phyloP scores from a whole-genome alignment of 2,329 filamentous ascomycete species.

The Pleurostoma richardsiae region DNA sequence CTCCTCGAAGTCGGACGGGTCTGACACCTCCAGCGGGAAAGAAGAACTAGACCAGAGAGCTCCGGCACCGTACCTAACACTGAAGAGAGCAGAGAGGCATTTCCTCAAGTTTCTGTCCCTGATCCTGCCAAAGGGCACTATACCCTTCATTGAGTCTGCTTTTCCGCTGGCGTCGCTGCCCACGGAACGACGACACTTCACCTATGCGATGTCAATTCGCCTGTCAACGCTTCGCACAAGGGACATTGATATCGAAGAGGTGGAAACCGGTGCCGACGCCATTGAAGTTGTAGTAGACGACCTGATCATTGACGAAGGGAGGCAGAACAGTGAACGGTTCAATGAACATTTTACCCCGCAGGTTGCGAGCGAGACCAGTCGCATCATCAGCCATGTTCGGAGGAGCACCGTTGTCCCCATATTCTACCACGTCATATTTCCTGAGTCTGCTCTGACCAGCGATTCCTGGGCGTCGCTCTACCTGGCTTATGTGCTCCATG shows the following conservation, averaged over 20 bases:
- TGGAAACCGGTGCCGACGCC: slow-evolving; percentile 63
- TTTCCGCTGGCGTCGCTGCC: slow-evolving; percentile 61
- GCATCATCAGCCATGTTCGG: slow-evolving; percentile 54
- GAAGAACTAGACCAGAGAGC: slow-evolving; percentile 27
- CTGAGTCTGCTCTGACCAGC: slow-evolving; percentile 15
- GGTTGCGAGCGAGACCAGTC: slow-evolving; percentile 47
- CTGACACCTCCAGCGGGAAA: slow-evolving; percentile 14
- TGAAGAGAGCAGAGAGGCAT: slow-evolving; percentile 64
- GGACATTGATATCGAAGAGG: slow-evolving; percentile 55
- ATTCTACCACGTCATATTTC: slow-evolving; percentile 44
- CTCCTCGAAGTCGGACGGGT: slow-evolving; percentile 20
- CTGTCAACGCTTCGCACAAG: slow-evolving; percentile 50
- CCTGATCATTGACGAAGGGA: slow-evolving; percentile 14
- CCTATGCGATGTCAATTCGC: slow-evolving; percentile 61
- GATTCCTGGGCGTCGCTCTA: slow-evolving; percentile 32
- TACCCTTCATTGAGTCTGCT: slow-evolving; percentile 57
- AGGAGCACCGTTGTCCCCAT: slow-evolving; percentile 58
- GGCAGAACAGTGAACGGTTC: slow-evolving; percentile 2
- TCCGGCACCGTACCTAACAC: slow-evolving; percentile 56
- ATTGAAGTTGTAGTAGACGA: slow-evolving; percentile 56
- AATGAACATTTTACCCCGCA: slow-evolving; percentile 16
- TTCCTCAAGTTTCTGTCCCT: slow-evolving; percentile 65
- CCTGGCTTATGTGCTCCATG: slow-evolving; percentile 52
- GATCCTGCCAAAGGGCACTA: slow-evolving; percentile 46
- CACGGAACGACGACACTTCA: slow-evolving; percentile 57